phyloP scores from a whole-genome alignment of 805 yeast genomes.

The Starmerella floris region DNA sequence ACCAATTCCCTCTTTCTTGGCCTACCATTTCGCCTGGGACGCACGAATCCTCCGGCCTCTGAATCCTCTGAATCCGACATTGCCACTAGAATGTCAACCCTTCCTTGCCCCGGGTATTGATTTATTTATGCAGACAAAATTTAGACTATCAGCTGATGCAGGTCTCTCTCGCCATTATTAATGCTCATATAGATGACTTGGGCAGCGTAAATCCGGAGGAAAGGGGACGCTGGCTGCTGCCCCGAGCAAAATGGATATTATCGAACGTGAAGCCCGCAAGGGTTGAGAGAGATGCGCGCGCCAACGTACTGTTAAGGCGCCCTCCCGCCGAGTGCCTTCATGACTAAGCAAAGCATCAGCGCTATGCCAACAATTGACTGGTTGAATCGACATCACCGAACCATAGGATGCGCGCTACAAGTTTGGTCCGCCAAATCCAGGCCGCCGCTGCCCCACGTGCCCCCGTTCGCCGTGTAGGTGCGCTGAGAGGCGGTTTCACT shows the following conservation, averaged over 20 bases:
- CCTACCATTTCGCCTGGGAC: not conserved
- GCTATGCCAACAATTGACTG: too few relatives aligned
- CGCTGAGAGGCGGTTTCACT: slow-evolving; percentile 34
- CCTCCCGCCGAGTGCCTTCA: too few relatives aligned
- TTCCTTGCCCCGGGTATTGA: not conserved
- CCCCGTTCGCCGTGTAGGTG: slow-evolving; percentile 15
- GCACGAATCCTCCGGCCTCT: slow-evolving; percentile 9
- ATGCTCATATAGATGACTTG: too few relatives aligned
- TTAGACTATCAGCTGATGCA: not conserved
- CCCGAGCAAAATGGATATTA: too few relatives aligned
- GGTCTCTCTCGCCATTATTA: too few relatives aligned
- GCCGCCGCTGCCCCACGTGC: slow-evolving; percentile 2
- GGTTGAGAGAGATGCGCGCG: too few relatives aligned
- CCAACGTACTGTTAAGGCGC: too few relatives aligned
- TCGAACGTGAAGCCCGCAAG: too few relatives aligned
- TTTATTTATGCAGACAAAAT: not conserved
- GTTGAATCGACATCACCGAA: too few relatives aligned
- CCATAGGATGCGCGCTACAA: not conserved
- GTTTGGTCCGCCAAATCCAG: slow-evolving; percentile 1
- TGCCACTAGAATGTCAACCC: not conserved
- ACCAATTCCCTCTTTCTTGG: not conserved
- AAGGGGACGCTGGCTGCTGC: too few relatives aligned
- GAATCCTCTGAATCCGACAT: slow-evolving; percentile 11
- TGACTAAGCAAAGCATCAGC: too few relatives aligned
- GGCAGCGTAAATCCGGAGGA: too few relatives aligned